Conservation (phyloP, 768 basidiomycete species). For the Podaxis rugospora region DNA sequence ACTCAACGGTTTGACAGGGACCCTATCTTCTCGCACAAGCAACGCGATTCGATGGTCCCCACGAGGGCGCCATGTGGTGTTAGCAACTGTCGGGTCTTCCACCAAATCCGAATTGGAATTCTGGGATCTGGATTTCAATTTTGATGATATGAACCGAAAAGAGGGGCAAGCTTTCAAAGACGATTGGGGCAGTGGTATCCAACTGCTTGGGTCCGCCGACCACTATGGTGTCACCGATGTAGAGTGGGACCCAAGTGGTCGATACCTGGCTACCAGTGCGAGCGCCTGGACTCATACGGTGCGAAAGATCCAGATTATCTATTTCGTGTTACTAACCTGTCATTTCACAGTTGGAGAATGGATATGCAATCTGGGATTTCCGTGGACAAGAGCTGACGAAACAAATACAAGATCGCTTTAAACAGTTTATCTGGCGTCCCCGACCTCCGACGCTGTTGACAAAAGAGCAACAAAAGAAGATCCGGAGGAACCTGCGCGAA, state of each 20-base stretch:
- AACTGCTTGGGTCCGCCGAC: constrained; percentile 80
- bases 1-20: constrained; percentile 39
- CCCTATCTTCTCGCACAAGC: constrained; percentile 76
- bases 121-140: constrained; percentile 94
- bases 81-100: constrained; percentile 93
- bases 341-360: constrained; percentile 79
- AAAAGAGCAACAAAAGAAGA: constrained; percentile 82
- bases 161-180: constrained; percentile 51
- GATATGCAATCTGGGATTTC: constrained; percentile 97
- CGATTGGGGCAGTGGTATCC: constrained; percentile 86
- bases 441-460: constrained; percentile 85
- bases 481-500: constrained; percentile 87
- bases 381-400: constrained; percentile 93
- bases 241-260: constrained; percentile 97
- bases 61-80: constrained; percentile 89
- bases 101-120: constrained; percentile 97
- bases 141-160: constrained; percentile 48
- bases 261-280: constrained; percentile 89
- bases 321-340: not conserved
- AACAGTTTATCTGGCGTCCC: constrained; percentile 98
- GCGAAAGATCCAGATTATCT: constrained; percentile 12
- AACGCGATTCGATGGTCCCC: constrained; percentile 98
- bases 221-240: constrained; percentile 98
- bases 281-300: constrained; percentile 95
- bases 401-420: constrained; percentile 89